A percentile compares a stretch with the other conserved stretches of the same genome.
These are phyloP conservation scores for Taphrina communis DNA, from an alignment of 1,139 yeast genomes.

Conservation along the genomic window DNA sequence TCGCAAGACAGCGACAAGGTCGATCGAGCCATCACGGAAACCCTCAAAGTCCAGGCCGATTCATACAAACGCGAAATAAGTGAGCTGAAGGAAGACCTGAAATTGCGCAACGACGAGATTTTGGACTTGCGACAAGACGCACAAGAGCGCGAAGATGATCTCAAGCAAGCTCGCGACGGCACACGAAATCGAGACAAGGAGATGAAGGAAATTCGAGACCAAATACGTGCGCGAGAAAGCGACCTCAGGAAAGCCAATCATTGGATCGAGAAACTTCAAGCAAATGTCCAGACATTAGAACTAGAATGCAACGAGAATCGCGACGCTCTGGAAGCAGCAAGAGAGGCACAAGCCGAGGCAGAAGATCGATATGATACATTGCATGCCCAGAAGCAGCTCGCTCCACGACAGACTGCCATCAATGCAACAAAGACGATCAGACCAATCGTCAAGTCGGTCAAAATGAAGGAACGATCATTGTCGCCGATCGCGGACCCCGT, in stretches of 20 bases:
- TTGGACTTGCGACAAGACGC: conserved; percentile 32
- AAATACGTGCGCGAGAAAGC: conserved; percentile 28
- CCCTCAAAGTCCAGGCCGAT: conserved; percentile 32
- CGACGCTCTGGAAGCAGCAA: conserved; percentile 20
- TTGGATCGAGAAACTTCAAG: conserved; percentile 25
- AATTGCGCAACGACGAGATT: conserved; percentile 33
- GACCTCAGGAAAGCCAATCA: conserved; percentile 30
- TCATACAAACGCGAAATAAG: conserved; percentile 33
- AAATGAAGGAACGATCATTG: conserved; percentile 2
- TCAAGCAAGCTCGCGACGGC: conserved; percentile 22
- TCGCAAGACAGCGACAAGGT: conserved; percentile 15
- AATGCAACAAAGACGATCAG: neutral
- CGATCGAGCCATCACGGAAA: conserved; percentile 13
- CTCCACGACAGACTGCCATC: neutral
- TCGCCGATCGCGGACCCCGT: neutral
- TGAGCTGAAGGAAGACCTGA: conserved; percentile 26
- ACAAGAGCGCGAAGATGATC: conserved; percentile 23
- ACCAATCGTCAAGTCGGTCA: conserved; percentile 9
- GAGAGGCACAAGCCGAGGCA: conserved; percentile 20
- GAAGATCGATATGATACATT: conserved; percentile 32
- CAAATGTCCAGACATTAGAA: conserved; percentile 16
- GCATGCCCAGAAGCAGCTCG: conserved; percentile 30
- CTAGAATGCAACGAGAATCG: conserved; percentile 20
- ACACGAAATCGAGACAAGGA: conserved; percentile 33
- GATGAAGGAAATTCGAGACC: conserved; percentile 24